Base-by-base conservation (phyloP, 305 asterid genomes). In the Fraxinus nigra region DNA sequence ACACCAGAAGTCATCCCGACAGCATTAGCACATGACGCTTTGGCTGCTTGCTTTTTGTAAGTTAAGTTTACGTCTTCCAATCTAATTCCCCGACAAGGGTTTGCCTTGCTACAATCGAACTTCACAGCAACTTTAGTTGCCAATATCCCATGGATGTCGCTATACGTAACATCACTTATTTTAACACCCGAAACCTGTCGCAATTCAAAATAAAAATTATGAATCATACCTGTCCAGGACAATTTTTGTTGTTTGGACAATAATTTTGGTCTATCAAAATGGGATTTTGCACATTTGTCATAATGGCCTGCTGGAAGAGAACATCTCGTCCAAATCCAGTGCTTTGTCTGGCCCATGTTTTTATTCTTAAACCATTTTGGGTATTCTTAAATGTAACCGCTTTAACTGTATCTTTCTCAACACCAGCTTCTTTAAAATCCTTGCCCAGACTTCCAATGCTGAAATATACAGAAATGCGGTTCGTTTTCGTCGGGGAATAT, bases 401-500 rank as follows among this genome's bases (percentile, higher is more conserved):
- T 83, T 67, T 82, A 13, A 93, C 90, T 32, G 90, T 88, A 86
- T 92, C 92, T 48, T 93, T 90, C 56, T 90, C 83, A 0, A 92
- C 96, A 1, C 96, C 94, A 2, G 77, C 77, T 75, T 93, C 96
- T 81, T 93, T 84, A 14, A 67, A 70, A 7, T 84, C 84, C 85
- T 86, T 85, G 38, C 93, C 96, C 30, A 93, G 54, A 79, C 97
- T 93, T 4, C 94, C 93, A 75, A 93, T 92, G 86, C 97, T 93
- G 84, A 51, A 51, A 51, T 14, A 51, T 51, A 51, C 61, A 51
- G 22, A 51, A 16, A 51, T n/a, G 65, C 9, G 2, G 2, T 54
- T 14, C 22, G 24, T 51, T 11, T 16, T 51, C 61, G 0, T 11
- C 18, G 18, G 59, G 18, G 18, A 46, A n/a, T n/a, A n/a, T 46